A percentile compares a stretch with the other conserved stretches of the same genome.
These are phyloP conservation scores for Tubosaeta brunneosetosa DNA, from an alignment of 768 basidiomycete species.

Conservation along the genomic window DNA sequence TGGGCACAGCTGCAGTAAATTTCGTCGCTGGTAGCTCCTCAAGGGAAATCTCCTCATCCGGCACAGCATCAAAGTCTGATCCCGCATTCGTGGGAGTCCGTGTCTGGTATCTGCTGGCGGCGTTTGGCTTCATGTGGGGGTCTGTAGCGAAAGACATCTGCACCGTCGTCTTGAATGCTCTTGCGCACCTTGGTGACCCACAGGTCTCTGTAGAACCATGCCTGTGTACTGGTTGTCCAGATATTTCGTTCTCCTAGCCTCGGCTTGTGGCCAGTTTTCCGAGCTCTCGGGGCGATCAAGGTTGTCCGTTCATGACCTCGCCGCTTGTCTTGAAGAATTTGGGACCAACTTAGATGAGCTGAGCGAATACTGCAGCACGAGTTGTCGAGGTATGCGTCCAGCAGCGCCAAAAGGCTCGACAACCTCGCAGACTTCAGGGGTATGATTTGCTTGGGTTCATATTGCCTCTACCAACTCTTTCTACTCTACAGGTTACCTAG, in stretches of 20 bases:
- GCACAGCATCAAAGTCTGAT: conserved; percentile 86
- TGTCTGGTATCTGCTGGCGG: conserved; percentile 26
- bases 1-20: conserved; percentile 77
- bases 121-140: conserved; percentile 29
- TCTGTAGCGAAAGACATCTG: conserved; percentile 12
- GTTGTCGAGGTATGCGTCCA: conserved; percentile 60
- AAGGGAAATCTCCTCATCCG: conserved; percentile 47
- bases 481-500: conserved; percentile 51
- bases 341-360: conserved; percentile 71
- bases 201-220: conserved; percentile 96
- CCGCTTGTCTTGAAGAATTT: conserved; percentile 67
- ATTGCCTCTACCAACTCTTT: conserved; percentile 10
- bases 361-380: conserved; percentile 62
- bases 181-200: conserved; percentile 88
- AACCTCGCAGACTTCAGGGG: conserved; percentile 72
- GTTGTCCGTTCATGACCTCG: conserved; percentile 55
- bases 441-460: conserved; percentile 34
- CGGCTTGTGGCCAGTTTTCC: conserved; percentile 68
- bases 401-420: conserved; percentile 61
- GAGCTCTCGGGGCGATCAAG: conserved; percentile 66
- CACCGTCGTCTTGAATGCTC: conserved; percentile 52
- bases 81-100: conserved; percentile 79
- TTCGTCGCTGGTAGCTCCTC: conserved; percentile 28
- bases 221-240: conserved; percentile 83
- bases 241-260: conserved; percentile 62